Evolutionary conservation across 169 alveolate species (phyloP).

Genomic region (Cyclospora cayetanensis): DNA sequence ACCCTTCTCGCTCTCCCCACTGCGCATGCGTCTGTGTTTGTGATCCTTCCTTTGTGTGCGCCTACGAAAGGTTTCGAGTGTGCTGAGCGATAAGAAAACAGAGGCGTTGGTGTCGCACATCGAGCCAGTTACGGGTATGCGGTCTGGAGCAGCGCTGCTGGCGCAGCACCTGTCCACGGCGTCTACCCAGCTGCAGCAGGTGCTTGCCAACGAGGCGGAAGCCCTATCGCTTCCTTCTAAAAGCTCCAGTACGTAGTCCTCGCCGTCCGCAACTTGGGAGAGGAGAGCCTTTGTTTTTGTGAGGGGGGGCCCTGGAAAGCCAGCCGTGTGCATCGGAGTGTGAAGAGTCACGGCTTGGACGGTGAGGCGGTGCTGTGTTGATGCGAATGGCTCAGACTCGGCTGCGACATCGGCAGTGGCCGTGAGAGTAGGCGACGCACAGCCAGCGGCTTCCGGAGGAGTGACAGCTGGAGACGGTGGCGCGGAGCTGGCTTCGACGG

Average conservation of each 20-base stretch:
- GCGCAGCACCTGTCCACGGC: constrained; percentile 60
- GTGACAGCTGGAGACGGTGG: background rate
- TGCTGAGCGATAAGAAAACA: constrained; percentile 53
- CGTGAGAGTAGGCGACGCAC: background rate
- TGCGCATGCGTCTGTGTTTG: no score
- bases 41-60: no score
- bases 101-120: constrained; percentile 53
- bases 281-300: no score
- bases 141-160: constrained; percentile 59
- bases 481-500: background rate
- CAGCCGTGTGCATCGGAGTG: no score
- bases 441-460: background rate
- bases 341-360: background rate
- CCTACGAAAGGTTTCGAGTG: constrained; percentile 31
- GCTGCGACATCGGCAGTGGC: background rate
- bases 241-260: background rate
- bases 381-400: background rate
- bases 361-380: background rate
- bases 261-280: no score
- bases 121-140: constrained; percentile 62
- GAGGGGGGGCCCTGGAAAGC: no score
- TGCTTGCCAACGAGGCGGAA: constrained; percentile 23
- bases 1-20: no score
- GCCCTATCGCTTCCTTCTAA: background rate
- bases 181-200: constrained; percentile 36